Percentiles rank a stretch among this genome's conserved stretches.
Evolutionary conservation across 768 basidiomycete genomes (phyloP).

Genomic region (Lactarius hatsudake): DNA sequence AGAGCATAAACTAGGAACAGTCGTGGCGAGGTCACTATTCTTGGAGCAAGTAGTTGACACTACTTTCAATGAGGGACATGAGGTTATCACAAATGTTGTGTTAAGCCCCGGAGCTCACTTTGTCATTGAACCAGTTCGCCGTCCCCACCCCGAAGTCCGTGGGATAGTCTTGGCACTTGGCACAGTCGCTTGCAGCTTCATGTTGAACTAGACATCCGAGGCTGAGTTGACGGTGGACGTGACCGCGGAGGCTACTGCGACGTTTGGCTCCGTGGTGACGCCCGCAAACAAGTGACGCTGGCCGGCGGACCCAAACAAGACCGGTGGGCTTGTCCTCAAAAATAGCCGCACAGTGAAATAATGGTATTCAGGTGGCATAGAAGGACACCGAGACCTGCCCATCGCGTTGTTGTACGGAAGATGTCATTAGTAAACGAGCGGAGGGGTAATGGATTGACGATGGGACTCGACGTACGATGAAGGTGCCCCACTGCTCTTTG

Average conservation of each 20-base stretch:
- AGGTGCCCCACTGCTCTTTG: constrained; percentile 89
- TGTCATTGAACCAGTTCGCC: constrained; percentile 31
- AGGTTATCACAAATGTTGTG: too few species aligned
- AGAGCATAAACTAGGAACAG: constrained; percentile 60
- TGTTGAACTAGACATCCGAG: constrained; percentile 55
- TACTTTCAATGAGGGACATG: too few species aligned
- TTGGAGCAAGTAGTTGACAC: too few species aligned
- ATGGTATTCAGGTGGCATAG: constrained; percentile 78
- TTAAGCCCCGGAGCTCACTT: constrained; percentile 16
- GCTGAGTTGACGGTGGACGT: constrained; percentile 44
- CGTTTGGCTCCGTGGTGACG: constrained; percentile 27
- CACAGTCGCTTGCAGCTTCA: constrained; percentile 37
- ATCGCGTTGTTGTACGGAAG: constrained; percentile 53
- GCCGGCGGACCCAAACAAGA: constrained; percentile 59
- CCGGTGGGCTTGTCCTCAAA: constrained; percentile 69
- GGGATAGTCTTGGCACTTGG: constrained; percentile 11
- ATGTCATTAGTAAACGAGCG: constrained; percentile 3
- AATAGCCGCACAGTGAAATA: constrained; percentile 62
- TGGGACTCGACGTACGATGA: constrained; percentile 52
- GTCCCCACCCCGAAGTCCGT: constrained; percentile 27
- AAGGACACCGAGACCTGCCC: constrained; percentile 85
- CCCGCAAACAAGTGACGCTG: not conserved
- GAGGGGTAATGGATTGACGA: not conserved
- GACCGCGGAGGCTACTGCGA: constrained; percentile 37
- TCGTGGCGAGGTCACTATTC: constrained; percentile 57